phyloP scores from a whole-genome alignment of 2,329 filamentous ascomycete species.

The Alternaria rosae region DNA sequence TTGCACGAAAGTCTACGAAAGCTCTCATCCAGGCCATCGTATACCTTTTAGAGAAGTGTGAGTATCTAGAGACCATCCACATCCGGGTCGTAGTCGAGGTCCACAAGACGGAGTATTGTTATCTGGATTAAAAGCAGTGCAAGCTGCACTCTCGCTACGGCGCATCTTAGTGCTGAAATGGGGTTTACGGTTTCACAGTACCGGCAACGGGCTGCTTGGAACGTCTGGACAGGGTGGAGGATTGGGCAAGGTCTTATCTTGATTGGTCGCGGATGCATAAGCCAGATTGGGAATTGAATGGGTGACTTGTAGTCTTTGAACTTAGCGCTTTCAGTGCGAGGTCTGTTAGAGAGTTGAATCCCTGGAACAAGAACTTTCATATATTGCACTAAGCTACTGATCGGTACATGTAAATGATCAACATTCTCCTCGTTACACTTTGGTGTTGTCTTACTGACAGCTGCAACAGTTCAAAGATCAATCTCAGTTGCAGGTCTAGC shows the following conservation, averaged over 20 bases:
- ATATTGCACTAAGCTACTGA: neutral
- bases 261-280: neutral
- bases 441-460: neutral
- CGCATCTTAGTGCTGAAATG: too few species aligned
- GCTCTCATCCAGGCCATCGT: too few species aligned
- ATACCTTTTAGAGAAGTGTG: too few species aligned
- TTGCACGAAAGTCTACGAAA: too few species aligned
- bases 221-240: neutral
- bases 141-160: too few species aligned
- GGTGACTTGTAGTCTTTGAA: neutral
- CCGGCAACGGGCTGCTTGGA: neutral
- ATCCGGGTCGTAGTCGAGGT: too few species aligned
- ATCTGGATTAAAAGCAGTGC: too few species aligned
- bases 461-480: constrained; percentile 28
- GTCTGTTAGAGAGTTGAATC: neutral
- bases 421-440: neutral
- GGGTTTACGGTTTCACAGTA: neutral
- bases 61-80: too few species aligned
- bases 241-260: neutral
- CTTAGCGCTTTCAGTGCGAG: neutral
- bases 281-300: neutral
- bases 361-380: neutral
- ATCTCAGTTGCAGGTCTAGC: constrained; percentile 53
- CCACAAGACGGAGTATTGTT: too few species aligned
- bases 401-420: neutral